A percentile compares a stretch with the other conserved stretches of the same genome.
Evolutionary conservation across 139 green algal species (phyloP).

Genomic region (Coelastrella sp.): DNA sequence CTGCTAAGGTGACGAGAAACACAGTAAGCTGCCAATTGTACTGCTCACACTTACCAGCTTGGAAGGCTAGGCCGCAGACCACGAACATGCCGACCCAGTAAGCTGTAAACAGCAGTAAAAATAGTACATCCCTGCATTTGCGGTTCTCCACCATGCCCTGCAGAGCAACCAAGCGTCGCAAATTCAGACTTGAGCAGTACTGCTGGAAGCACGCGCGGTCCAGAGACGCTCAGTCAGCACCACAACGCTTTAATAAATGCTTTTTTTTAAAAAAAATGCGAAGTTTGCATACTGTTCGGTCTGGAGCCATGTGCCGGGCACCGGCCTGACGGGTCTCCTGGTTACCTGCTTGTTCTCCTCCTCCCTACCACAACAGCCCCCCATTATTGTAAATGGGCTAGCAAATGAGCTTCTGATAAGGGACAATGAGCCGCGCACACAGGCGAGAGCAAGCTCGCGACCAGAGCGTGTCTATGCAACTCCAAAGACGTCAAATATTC

Average conservation of each 20-base stretch:
- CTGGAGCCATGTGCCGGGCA: not conserved
- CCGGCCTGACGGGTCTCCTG: not conserved
- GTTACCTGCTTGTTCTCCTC: constrained; percentile 48
- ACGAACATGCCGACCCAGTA: constrained; percentile 86
- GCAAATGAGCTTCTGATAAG: no score
- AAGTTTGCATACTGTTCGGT: no score
- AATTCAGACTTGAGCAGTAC: not conserved
- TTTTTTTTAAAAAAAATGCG: no score
- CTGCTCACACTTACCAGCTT: constrained; percentile 50
- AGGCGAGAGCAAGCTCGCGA: no score
- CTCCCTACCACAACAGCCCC: constrained; percentile 40
- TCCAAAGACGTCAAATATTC: no score
- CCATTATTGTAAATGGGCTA: not conserved
- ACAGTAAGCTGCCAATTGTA: not conserved
- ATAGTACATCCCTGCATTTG: constrained; percentile 76
- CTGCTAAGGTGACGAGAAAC: not conserved
- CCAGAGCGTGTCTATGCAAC: no score
- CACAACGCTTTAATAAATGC: no score
- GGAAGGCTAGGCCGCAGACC: constrained; percentile 70
- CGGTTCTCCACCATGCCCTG: constrained; percentile 65
- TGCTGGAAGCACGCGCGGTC: not conserved
- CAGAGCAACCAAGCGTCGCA: not conserved
- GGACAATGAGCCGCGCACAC: no score
- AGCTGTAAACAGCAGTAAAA: constrained; percentile 70
- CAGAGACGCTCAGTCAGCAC: no score